Evolutionary conservation across 2,329 filamentous ascomycete species (phyloP).

Genomic region (Xylariaceae sp.): DNA sequence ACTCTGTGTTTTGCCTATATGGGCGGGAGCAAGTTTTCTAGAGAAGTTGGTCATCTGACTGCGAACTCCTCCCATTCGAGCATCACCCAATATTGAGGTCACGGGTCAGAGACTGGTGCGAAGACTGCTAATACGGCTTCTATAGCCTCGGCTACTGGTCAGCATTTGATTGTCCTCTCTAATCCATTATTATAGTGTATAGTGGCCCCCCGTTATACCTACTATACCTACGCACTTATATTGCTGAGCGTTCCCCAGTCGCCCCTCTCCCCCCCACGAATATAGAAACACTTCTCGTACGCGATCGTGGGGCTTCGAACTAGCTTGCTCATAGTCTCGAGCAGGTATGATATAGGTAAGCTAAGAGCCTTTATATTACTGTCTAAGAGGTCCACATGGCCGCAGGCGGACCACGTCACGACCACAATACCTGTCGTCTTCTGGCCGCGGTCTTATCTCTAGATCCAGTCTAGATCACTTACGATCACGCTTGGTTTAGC

Average conservation of each 20-base stretch:
- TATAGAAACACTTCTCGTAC: constrained; percentile 13
- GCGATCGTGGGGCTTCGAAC: constrained; percentile 11
- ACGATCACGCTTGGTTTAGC: too few species aligned
- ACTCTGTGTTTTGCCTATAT: constrained; percentile 32
- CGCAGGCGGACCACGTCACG: constrained; percentile 20
- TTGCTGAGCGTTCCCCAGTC: constrained; percentile 8
- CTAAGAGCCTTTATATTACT: constrained; percentile 22
- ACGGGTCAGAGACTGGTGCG: constrained; percentile 22
- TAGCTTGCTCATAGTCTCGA: background rate
- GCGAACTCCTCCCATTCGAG: constrained; percentile 26
- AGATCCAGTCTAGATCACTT: constrained; percentile 5
- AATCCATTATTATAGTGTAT: constrained; percentile 9
- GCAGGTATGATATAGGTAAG: constrained; percentile 12
- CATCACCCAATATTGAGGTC: constrained; percentile 18
- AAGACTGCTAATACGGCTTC: constrained; percentile 17
- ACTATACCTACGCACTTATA: constrained; percentile 3
- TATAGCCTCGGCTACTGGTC: constrained; percentile 17
- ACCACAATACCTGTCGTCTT: constrained; percentile 11
- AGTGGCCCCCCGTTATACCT: constrained; percentile 9
- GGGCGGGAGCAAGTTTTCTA: constrained; percentile 19
- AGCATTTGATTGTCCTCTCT: constrained; percentile 11
- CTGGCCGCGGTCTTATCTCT: background rate
- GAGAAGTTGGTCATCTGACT: constrained; percentile 25
- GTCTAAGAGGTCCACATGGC: constrained; percentile 25
- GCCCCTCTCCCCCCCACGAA: constrained; percentile 18